Conservation (phyloP, 2,329 filamentous ascomycete genomes). For the Claviceps sp. region DNA sequence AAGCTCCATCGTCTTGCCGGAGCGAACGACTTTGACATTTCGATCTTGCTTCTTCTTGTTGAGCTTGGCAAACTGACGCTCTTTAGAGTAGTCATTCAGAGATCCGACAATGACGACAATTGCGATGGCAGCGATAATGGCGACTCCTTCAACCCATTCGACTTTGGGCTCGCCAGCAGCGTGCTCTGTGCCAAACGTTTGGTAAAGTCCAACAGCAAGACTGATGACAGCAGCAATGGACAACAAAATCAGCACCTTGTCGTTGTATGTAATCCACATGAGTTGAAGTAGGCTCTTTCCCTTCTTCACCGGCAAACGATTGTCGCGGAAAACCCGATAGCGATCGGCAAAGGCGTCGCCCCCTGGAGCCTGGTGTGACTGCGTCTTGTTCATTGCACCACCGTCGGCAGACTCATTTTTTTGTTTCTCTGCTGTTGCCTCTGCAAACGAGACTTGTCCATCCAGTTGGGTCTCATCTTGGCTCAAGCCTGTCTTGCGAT, state of each 20-base stretch:
- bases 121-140: conserved; percentile 66
- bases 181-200: conserved; percentile 52
- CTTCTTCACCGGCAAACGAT: conserved; percentile 60
- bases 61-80: conserved; percentile 63
- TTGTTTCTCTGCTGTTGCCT: conserved; percentile 37
- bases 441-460: conserved; percentile 57
- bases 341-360: conserved; percentile 43
- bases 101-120: conserved; percentile 69
- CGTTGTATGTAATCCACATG: conserved; percentile 75
- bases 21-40: conserved; percentile 56
- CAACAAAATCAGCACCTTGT: conserved; percentile 64
- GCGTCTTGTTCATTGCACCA: conserved; percentile 1
- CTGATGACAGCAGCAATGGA: conserved; percentile 60
- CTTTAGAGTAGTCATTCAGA: conserved; percentile 69
- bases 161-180: conserved; percentile 38
- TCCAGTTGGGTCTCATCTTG: conserved; percentile 56
- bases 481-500: conserved; percentile 61
- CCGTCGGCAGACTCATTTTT: conserved; percentile 17
- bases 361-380: conserved; percentile 5
- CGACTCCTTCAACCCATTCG: conserved; percentile 72
- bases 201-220: conserved; percentile 61
- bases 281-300: conserved; percentile 58
- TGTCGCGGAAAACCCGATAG: conserved; percentile 58
- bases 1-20: conserved; percentile 55
- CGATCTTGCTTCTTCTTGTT: conserved; percentile 72